A percentile compares a stretch with the other conserved stretches of the same genome.
Conservation (phyloP, 768 basidiomycete species). For the Botryobasidium botryosum region DNA sequence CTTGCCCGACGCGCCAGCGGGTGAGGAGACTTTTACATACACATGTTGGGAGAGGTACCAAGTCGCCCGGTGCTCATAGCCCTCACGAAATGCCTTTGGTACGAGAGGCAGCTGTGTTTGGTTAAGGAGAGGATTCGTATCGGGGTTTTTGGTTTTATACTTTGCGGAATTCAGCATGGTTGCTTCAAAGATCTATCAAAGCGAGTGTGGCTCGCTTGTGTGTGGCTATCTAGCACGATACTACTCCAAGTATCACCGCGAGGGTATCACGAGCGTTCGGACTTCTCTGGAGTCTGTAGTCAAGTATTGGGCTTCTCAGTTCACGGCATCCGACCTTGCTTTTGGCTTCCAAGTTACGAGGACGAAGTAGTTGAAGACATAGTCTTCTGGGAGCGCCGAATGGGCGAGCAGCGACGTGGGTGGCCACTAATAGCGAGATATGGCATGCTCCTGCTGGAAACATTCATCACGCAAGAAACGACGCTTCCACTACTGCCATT, state of each 20-base stretch:
- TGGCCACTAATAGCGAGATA: no score
- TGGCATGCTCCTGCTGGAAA: no score
- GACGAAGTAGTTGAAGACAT: no score
- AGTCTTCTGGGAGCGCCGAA: no score
- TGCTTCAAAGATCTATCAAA: background rate
- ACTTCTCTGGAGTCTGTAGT: no score
- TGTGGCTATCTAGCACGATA: background rate
- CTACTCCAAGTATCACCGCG: background rate
- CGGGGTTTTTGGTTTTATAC: background rate
- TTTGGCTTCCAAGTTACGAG: no score
- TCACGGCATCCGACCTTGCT: no score
- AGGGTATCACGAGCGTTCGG: no score
- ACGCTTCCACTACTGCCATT: no score
- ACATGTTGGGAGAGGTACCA: constrained; percentile 51
- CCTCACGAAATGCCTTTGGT: background rate
- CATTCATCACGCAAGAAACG: no score
- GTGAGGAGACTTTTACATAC: constrained; percentile 33
- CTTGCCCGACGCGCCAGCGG: constrained; percentile 18
- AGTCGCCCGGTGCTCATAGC: background rate
- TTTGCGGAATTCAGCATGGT: background rate
- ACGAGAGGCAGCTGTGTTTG: background rate
- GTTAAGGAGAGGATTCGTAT: background rate
- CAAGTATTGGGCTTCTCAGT: no score
- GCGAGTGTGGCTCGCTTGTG: background rate
- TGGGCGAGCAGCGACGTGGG: no score